Evolutionary conservation across 495 filamentous ascomycete species (phyloP).

Genomic region (Podospora comata): DNA sequence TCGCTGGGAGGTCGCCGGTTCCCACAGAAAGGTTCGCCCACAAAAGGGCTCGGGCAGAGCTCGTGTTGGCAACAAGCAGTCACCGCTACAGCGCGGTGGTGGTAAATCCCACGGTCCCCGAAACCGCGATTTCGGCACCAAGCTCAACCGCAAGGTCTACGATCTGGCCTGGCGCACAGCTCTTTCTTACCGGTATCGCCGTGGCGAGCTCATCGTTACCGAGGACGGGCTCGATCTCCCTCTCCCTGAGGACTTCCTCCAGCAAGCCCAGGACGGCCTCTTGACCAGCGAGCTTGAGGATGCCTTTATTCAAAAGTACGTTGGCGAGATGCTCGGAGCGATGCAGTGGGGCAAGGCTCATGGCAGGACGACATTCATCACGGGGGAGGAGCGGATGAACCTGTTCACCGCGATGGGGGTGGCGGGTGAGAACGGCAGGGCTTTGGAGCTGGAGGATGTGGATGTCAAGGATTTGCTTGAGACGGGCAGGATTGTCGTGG

Average conservation of each 20-base stretch:
- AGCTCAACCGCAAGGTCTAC: slow-evolving; percentile 84
- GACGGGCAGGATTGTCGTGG: slow-evolving; percentile 78
- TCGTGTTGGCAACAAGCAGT: slow-evolving; percentile 74
- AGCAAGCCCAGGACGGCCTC: slow-evolving; percentile 27
- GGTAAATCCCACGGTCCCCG: slow-evolving; percentile 84
- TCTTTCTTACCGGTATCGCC: slow-evolving; percentile 81
- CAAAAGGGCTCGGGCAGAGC: slow-evolving; percentile 86
- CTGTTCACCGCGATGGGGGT: slow-evolving; percentile 58
- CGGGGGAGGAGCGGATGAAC: slow-evolving; percentile 50
- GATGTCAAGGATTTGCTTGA: slow-evolving; percentile 93
- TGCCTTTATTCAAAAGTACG: slow-evolving; percentile 54
- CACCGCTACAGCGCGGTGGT: slow-evolving; percentile 79
- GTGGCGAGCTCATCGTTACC: slow-evolving; percentile 81
- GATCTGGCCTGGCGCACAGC: slow-evolving; percentile 95
- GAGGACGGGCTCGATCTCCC: slow-evolving; percentile 66
- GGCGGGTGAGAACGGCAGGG: slow-evolving; percentile 61
- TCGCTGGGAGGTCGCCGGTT: slow-evolving; percentile 79
- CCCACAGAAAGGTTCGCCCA: slow-evolving; percentile 66
- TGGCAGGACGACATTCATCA: slow-evolving; percentile 78
- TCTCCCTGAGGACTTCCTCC: slow-evolving; percentile 43
- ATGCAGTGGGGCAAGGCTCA: slow-evolving; percentile 69
- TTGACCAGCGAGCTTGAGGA: slow-evolving; percentile 40
- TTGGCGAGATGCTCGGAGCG: slow-evolving; percentile 59
- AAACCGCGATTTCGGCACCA: slow-evolving; percentile 82
- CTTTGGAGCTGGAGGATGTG: slow-evolving; percentile 66